Percentiles rank a stretch among this genome's conserved stretches.
These are phyloP conservation scores for Tolypocladium tropicale DNA, from an alignment of 2,329 filamentous ascomycete genomes.

Conservation along the genomic window DNA sequence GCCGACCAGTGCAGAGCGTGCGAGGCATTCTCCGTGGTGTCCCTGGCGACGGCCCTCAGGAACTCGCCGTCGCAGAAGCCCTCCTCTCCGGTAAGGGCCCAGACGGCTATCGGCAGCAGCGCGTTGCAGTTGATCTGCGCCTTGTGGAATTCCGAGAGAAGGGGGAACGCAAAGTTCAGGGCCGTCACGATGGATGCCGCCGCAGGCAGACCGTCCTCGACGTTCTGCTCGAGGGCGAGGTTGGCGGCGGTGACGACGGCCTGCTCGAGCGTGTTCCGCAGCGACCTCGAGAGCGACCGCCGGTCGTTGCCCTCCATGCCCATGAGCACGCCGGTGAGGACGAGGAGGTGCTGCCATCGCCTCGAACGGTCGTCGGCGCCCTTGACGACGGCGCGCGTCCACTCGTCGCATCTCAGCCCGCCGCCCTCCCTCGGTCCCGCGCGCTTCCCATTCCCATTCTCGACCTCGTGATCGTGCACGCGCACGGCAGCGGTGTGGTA, in stretches of 20 bases:
- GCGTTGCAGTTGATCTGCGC: slow-evolving; percentile 53
- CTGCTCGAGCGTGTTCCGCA: slow-evolving; percentile 59
- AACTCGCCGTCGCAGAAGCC: slow-evolving; percentile 72
- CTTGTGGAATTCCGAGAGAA: slow-evolving; percentile 52
- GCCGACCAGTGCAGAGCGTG: slow-evolving; percentile 52
- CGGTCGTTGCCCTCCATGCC: slow-evolving; percentile 59
- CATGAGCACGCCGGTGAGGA: slow-evolving; percentile 68
- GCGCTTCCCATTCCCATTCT: slow-evolving; percentile 22
- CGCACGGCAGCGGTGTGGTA: slow-evolving; percentile 57
- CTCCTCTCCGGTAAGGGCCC: slow-evolving; percentile 58
- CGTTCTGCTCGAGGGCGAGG: slow-evolving; percentile 50
- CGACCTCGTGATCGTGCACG: slow-evolving; percentile 37
- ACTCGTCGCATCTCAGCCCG: slow-evolving; percentile 38
- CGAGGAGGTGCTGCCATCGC: slow-evolving; percentile 76
- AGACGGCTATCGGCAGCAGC: slow-evolving; percentile 59
- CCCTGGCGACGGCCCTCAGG: slow-evolving; percentile 56
- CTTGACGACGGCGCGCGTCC: slow-evolving; percentile 46
- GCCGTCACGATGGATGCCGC: slow-evolving; percentile 54
- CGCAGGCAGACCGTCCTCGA: slow-evolving; percentile 29
- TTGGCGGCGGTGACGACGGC: slow-evolving; percentile 68
- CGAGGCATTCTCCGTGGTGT: slow-evolving; percentile 42
- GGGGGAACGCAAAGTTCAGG: slow-evolving; percentile 66
- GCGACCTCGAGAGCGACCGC: slow-evolving; percentile 49
- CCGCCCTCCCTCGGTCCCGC: slow-evolving; percentile 24
- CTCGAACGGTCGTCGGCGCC: slow-evolving; percentile 48